Evolutionary conservation across 495 filamentous ascomycete species (phyloP), one percentile per base, ranked within the genome.

Genomic region (Penicillium angulare): DNA sequence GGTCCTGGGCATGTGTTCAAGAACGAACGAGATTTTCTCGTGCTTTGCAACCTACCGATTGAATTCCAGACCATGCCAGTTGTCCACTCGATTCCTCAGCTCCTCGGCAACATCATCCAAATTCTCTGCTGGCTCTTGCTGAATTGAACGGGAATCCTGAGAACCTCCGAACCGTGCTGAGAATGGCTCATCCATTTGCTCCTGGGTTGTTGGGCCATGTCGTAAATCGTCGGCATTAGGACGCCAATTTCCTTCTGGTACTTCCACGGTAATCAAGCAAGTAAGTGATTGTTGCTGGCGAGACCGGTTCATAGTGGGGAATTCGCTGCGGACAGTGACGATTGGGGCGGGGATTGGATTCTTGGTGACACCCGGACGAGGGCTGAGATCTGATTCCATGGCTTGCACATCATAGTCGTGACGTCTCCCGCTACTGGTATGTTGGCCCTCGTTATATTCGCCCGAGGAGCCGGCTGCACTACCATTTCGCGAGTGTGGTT

Each of bases 61-160:
- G 64, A 97, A 97, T 61, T 99, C 95, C n/a, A 97, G 76, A 0
- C 93, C 95, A 66, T 99, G 93, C 93, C 93, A 99, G 57, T 99
- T 97, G 53, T 99, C 93, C 16, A 97, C 93, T 29, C 90, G 84
- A 35, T 77, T 80, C 40, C 88, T 84, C 49, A 99, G 69, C 55
- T 86, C 88, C 61, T 97, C 91, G 2, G 92, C 95, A 60, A 96
- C 85, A 49, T 89, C 86, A 26, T 90, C 84, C 50, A 98, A 63
- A 10, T 82, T 83, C 57, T 95, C 89, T 10, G 65, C 61, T 18
- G 79, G 69, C 52, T 86, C 81, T 50, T 55, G 59, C 7, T 66
- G 68, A 18, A 62, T 47, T 2, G 65, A 63, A 22, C 65, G 65
- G 5, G 64, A 43, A 41, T 72, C 66, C 24, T 53, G 69, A 22